These are phyloP conservation scores for Syzygium syzygioides DNA, from an alignment of 441 rosid species.

Conservation along the genomic window DNA sequence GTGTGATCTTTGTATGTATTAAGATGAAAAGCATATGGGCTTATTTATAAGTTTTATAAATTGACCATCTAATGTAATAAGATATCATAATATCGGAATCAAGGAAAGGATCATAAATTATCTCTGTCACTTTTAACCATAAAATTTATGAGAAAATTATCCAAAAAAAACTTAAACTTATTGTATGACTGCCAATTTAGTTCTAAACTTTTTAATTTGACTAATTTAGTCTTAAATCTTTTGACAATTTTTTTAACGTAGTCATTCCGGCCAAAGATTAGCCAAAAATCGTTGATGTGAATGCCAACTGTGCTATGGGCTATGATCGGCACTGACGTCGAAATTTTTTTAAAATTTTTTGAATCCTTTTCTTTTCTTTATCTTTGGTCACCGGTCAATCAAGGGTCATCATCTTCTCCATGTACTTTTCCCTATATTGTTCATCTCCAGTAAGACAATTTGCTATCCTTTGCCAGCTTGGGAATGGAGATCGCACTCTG, in stretches of 20 bases:
- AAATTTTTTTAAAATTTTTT: background rate
- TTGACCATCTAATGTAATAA: no score
- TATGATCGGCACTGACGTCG: rapidly evolving
- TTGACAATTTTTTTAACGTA: background rate
- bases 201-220: background rate
- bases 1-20: no score
- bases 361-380: no score
- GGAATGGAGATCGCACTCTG: no score
- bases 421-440: no score
- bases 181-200: background rate
- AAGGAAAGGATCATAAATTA: background rate
- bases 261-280: rapidly evolving
- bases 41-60: no score
- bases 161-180: background rate
- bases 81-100: background rate
- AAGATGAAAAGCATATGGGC: no score
- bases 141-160: no score
- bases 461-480: no score
- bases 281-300: rapidly evolving
- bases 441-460: no score
- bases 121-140: background rate
- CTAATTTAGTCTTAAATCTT: background rate
- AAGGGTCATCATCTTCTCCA: no score
- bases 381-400: no score
- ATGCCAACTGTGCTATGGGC: rapidly evolving